Base-by-base conservation (phyloP, 2,329 filamentous ascomycete genomes). In the Cordyceps farinosa region DNA sequence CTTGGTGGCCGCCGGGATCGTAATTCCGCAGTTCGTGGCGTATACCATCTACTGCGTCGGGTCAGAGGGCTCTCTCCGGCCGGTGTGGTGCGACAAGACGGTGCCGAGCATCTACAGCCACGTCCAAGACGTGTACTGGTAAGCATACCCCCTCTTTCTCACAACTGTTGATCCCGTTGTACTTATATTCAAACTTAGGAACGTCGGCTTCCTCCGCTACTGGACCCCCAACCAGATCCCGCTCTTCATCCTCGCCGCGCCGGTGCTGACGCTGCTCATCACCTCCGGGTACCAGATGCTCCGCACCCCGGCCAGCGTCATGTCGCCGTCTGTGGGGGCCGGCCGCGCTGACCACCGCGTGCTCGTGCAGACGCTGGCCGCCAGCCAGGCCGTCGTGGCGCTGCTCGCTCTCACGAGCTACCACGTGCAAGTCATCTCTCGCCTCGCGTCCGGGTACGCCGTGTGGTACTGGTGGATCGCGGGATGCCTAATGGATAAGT, bases 51-150 rank as follows among this genome's bases (percentile, higher is more conserved):
- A 89, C 74, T 97, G 92, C 70, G 65, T 68, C 44, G 63, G 65
- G 15, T 67, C 71, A 22, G 70, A 71, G 50, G 69, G 69, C 8
- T 70, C 71, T 64, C 65, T 78, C 61, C 79, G 90, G 63, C 84
- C 87, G 5, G 84, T 87, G 4, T 99, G 95, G 95, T 99, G 95
- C 74, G 72, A 75, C 27, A 81, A 79, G 22, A 73, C 77, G n/a
- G 66, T 93, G 13, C 95, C 95, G 4, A 96, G 92, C 73, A 93
- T 99, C 65, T 98, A 96, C 76, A 83, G 87, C 0, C 98, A 90
- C 80, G 94, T 98, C 2, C 95, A 99, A 73, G 82, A 82, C 52
- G 81, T 90, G 70, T 98, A 99, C 76, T 99, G 95, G 93, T 96
- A 82, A 74, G 86, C 11, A 75, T 6, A 61, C 11, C 5, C 56